Base-by-base conservation (phyloP, 257 asterid species). In the Rauvolfia tetraphylla region DNA sequence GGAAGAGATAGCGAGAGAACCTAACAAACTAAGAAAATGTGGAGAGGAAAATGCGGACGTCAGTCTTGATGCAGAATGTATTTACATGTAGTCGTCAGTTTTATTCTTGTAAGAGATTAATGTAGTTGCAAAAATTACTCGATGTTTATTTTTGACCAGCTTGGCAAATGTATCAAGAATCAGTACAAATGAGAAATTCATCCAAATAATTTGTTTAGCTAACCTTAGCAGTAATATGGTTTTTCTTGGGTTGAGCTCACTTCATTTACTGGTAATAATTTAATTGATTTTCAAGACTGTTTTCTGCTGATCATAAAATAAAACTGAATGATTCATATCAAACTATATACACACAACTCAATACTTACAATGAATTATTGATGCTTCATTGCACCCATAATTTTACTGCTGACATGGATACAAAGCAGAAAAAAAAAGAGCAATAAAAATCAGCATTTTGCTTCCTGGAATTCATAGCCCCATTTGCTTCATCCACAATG, bases 401-500 rank as follows among this genome's bases (percentile, higher is more conserved):
- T 13, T 29, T 31, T 59, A 51, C 23, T 53, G 56, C 56, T 13
- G 15, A 49, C 8, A 57, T 56, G 63, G 63, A 12, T 27, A 20
- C 67, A 59, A 63, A 63, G 2, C 0, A 13, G 22, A 56, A 56
- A 0, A 56, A n/a, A n/a, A 3, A 56, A 56, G 10, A 56, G 7
- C 7, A 56, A 56, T 1, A 22, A 53, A 51, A 18, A 51, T 17
- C 17, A 53, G 9, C 25, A 3, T 0, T 7, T 53, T 53, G 59
- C 63, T 63, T 6, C 7, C 1, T 18, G 25, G 46, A 63, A 38
- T 36, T 85, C 85, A 88, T 22, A 92, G 51, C 67, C 92, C 91
- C 86, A 90, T 80, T 81, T 93, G 98, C 88, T 93, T 93, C 96
- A 93, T 92, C 98, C 97, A 93, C 87, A 93, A 88, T 39, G 98